Base-by-base conservation (phyloP, 805 yeast genomes). In the Metschnikowia santaceciliae region DNA sequence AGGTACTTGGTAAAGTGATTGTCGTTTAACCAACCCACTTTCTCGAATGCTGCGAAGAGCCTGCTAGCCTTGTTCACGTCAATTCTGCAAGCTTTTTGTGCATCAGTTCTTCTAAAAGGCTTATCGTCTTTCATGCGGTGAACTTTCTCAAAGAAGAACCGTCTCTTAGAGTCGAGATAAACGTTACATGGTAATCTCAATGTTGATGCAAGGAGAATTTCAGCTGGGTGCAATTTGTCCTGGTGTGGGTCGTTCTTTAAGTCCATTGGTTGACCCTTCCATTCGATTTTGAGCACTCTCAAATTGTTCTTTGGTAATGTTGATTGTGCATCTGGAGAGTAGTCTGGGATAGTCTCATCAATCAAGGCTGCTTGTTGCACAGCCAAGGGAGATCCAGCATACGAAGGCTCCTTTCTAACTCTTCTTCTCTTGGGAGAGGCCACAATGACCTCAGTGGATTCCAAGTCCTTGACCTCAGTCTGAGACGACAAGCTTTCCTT, bases 261-360 rank as follows among this genome's bases (percentile, higher is more conserved):
- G 67, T 88, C 95, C 97, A 92, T 90, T 35, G 97, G 96, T 61
- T 90, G 96, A 10, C 98, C 99, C 72, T 91, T 92, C 99, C 99
- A 92, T 67, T 92, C 98, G 34, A 95, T 88, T 64, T 86, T 86
- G 59, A 91, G 75, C 57, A 89, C 83, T 70, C 86, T 83, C 50
- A 78, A 72, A 61, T 82, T 84, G 43, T 64, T 66, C 56, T 74
- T 81, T 60, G 96, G 95, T 54, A 91, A 73, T 1, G 86, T 75
- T 3, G 52, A 46, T 2, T 74, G 61, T 13, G 81, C 58, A 17
- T 86, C 75, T 3, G 97, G 97, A n/a, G 89, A 82, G 68, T 77
- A 90, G 67, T 90, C 96, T 35, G 90, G 90, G 50, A 91, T 71
- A 26, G 82, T 71, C 63, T 83, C 86, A 77, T 88, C 88, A 50